Evolutionary conservation across 2,329 filamentous ascomycete genomes (phyloP).

Genomic region (Talaromyces sp.): DNA sequence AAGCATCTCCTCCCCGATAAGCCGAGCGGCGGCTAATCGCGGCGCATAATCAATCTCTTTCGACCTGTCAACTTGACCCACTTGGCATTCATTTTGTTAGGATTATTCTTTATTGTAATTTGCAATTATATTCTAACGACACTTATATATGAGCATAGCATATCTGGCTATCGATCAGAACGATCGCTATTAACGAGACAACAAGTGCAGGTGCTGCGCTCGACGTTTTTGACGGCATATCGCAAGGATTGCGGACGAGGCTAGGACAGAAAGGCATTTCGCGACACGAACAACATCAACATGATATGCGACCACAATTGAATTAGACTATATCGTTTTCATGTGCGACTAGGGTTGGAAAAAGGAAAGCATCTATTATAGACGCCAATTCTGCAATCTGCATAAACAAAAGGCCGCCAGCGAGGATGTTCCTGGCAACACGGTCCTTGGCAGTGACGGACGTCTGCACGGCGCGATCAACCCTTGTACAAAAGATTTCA

Average conservation of each 20-base stretch:
- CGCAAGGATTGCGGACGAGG: background rate
- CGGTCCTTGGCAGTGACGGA: conserved; percentile 5
- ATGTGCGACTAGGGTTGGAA: background rate
- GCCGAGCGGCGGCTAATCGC: background rate
- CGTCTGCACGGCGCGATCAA: conserved; percentile 6
- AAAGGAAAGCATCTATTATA: background rate
- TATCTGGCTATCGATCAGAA: background rate
- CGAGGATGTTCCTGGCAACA: conserved; percentile 12
- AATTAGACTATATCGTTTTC: background rate
- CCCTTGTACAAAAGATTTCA: background rate
- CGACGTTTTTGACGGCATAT: background rate
- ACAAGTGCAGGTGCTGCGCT: background rate
- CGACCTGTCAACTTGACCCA: background rate
- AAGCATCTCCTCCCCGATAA: background rate
- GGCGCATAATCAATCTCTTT: background rate
- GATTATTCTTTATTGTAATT: background rate
- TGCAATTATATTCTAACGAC: background rate
- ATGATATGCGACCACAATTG: background rate
- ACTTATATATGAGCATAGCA: background rate
- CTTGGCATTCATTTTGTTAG: background rate
- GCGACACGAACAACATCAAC: background rate
- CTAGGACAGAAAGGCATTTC: background rate
- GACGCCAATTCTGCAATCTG: background rate
- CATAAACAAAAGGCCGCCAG: background rate
- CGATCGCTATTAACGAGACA: background rate